Evolutionary conservation across 495 filamentous ascomycete genomes (phyloP), one percentile per base, ranked within the genome.

Genomic region (Tirmania nivea): DNA sequence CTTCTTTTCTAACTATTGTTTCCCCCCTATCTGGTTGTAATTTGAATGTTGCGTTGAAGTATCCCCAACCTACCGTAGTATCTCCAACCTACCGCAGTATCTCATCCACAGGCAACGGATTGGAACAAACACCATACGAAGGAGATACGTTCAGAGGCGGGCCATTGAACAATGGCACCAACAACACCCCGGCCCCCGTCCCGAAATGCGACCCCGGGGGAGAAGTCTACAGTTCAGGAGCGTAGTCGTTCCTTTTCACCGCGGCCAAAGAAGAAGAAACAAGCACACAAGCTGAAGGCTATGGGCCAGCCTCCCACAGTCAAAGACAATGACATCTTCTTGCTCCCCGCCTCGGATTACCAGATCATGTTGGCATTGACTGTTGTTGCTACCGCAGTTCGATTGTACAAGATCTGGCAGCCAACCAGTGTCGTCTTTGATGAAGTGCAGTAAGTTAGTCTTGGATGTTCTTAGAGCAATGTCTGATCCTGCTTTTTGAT

Each of bases 351-450:
- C 10, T 81, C 80, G 19, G 90, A 96, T 69, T 94, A 85, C 67
- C 77, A 83, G 64, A 61, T 84, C 48, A 70, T 94, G 63, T 68
- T 76, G 19, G 64, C 75, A 45, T 67, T 95, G 55, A 94, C 86
- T 47, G 55, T 88, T 48, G 59, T 94, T 54, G 85, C 83, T 17
- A 74, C 80, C 31, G 69, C 78, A 55, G 87, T 97, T 54, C 81
- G 90, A 56, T 69, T 97, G 34, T 97, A 93, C 73, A 78, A 85
- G 65, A 94, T 96, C 69, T 94, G 92, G 67, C 86, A 95, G 65
- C 90, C 90, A 47, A 81, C 78, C 58, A 95, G 88, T 62, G 90
- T 97, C 37, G 90, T 97, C 49, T 97, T 97, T 66, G 90, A 97
- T 65, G 90, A 97, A 74, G 90, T 97, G 66, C 90, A 97, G 88